Base-by-base conservation (phyloP, 2,329 filamentous ascomycete genomes). In the Cladosporium colombiae region DNA sequence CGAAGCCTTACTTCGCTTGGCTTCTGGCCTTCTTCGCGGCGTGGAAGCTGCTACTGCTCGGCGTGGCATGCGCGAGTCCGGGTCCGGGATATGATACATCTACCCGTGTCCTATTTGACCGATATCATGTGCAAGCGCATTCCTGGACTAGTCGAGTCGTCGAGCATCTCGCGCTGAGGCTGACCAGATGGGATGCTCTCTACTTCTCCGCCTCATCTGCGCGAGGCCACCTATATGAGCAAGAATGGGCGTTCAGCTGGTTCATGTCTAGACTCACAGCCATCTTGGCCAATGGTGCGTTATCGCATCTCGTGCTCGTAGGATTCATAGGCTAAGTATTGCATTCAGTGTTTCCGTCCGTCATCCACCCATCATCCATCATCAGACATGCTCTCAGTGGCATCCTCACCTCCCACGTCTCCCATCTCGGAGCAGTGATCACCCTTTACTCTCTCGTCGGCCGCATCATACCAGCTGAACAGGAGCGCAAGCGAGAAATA, bases 191-290 rank as follows among this genome's bases (percentile, higher is more conserved):
- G 92, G 92, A 96, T 76, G 90, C 89, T 35, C 82, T 96, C 70
- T 95, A 94, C 77, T 94, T 89, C 73, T 80, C 89, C 66, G 84
- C 87, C 69, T 76, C 82, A 53, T 86, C 90, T 5, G 82, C 82
- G 50, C 81, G 85, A 13, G 90, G 89, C 37, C 88, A 92, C 71
- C 64, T 88, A 13, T 90, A 87, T 75, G 92, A 96, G 79, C 92
- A 95, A 78, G 90, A 94, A 78, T 95, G 91, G 91, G 92, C 91
- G 0, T 95, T 93, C 79, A 89, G 89, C 44, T 85, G 83, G 78
- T 80, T 81, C 11, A 84, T 85, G 67, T 81, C 84, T 13, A 77
- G 74, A 65, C 62, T 84, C 8, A 73, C 86, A 13, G 73, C 77
- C 70, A 73, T 65, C 79, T 78, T 66, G 69, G 74, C 74, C 62